Conservation (phyloP, 768 basidiomycete species). For the Tricholoma sp. region DNA sequence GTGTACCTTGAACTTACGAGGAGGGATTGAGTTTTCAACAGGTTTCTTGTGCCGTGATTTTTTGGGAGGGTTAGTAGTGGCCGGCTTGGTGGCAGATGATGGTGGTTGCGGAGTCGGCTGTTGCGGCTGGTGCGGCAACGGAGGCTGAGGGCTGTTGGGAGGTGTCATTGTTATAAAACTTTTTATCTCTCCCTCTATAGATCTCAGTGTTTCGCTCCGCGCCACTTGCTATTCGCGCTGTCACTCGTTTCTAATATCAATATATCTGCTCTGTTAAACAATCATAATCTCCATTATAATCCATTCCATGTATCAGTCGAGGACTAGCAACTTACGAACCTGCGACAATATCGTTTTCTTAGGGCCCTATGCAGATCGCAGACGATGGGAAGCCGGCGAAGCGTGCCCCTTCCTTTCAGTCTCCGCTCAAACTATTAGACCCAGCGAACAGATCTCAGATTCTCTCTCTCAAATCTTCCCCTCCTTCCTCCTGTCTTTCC, state of each 20-base stretch:
- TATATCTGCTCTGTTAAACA: not conserved
- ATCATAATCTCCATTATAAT: not conserved
- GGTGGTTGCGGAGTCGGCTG: conserved; percentile 37
- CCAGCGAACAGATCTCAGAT: not conserved
- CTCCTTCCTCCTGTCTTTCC: too few relatives aligned
- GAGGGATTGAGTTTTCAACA: conserved; percentile 13
- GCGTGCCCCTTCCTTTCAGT: conserved; percentile 14
- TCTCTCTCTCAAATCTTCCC: not conserved
- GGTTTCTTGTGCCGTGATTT: conserved; percentile 52
- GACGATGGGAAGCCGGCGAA: not conserved
- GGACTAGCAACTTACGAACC: not conserved
- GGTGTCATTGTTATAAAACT: conserved; percentile 17
- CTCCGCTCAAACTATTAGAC: conserved; percentile 24
- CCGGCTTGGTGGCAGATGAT: conserved; percentile 31
- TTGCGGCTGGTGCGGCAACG: conserved; percentile 44
- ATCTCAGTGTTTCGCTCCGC: conserved; percentile 25
- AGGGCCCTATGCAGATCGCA: not conserved
- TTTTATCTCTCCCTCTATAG: not conserved
- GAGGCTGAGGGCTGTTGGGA: conserved; percentile 18
- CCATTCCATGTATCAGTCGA: conserved; percentile 1
- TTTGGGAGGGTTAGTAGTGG: conserved; percentile 23
- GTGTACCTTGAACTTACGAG: conserved; percentile 12
- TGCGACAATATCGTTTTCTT: conserved; percentile 5
- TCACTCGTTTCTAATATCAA: not conserved
- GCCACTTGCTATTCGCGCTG: conserved; percentile 28